phyloP scores from a whole-genome alignment of 2,329 filamentous ascomycete species.

The Teratosphaeria destructans region DNA sequence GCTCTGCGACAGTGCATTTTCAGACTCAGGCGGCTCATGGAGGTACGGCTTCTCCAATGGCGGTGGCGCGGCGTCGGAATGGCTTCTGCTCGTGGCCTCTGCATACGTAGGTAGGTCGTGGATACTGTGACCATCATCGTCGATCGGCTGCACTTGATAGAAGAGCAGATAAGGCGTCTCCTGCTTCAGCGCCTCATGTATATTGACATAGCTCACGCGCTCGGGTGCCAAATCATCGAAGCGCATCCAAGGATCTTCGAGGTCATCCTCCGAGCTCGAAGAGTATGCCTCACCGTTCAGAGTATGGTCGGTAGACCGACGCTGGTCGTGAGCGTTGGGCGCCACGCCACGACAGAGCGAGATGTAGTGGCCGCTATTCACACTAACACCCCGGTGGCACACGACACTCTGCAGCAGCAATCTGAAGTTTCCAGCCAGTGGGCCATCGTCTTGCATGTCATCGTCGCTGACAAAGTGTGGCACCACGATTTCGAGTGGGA shows the following conservation, averaged over 20 bases:
- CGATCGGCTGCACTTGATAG: conserved; percentile 85
- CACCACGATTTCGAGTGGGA: conserved; percentile 70
- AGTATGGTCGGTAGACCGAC: conserved; percentile 12
- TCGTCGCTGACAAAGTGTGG: conserved; percentile 87
- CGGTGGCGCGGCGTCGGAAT: conserved; percentile 13
- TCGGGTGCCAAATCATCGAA: conserved; percentile 77
- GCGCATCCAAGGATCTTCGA: conserved; percentile 72
- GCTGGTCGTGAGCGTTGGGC: conserved; percentile 27
- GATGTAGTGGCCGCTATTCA: conserved; percentile 87
- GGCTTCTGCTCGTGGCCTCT: conserved; percentile 26
- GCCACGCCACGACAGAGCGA: conserved; percentile 68
- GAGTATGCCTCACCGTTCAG: conserved; percentile 27
- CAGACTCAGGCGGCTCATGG: conserved; percentile 9
- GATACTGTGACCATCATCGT: conserved; percentile 46
- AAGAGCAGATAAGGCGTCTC: conserved; percentile 93
- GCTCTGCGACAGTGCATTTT: conserved; percentile 10
- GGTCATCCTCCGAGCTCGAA: conserved; percentile 40
- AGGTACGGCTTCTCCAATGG: conserved; percentile 17
- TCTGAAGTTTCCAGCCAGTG: conserved; percentile 80
- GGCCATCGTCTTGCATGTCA: conserved; percentile 53
- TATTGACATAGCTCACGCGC: conserved; percentile 65
- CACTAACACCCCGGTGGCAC: conserved; percentile 76
- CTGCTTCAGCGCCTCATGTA: conserved; percentile 65
- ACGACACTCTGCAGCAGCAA: conserved; percentile 83
- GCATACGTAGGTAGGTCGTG: conserved; percentile 32